These are phyloP conservation scores for Dendrocalamus latiflorus DNA, from an alignment of 202 grass and related monocot genomes.

Conservation along the genomic window DNA sequence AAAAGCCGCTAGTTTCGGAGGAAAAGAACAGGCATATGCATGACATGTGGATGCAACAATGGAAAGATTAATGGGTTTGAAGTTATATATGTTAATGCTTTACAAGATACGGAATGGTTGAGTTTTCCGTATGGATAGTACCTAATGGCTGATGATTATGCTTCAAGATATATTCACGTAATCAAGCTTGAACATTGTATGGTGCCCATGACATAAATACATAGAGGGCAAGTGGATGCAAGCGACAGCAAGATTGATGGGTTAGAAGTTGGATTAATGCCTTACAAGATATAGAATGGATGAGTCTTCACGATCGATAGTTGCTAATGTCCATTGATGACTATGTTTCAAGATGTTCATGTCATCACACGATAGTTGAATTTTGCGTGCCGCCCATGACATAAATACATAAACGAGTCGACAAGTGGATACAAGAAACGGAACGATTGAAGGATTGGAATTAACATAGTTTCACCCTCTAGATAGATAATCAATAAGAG, in stretches of 20 bases:
- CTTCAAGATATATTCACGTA: neutral
- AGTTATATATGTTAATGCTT: neutral
- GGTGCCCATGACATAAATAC: neutral
- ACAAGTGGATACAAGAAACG: neutral
- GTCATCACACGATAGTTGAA: neutral
- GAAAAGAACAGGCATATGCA: no score
- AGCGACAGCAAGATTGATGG: neutral
- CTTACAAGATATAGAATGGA: neutral
- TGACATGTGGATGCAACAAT: no score
- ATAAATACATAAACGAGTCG: neutral
- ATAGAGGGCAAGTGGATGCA: neutral
- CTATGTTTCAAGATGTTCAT: neutral
- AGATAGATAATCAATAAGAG: neutral
- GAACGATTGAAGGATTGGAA: neutral
- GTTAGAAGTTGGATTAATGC: no score
- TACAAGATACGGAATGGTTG: neutral
- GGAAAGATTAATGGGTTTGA: no score
- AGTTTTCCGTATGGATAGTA: neutral
- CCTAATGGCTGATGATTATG: neutral
- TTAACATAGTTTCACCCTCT: neutral
- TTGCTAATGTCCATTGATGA: no score
- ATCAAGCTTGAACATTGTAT: neutral
- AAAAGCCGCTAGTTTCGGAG: no score
- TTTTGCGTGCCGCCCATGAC: rapidly evolving
- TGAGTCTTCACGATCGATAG: no score